Evolutionary conservation across 31 red algal genomes (phyloP), one percentile per base, ranked within the genome.

Genomic region (Pterothamnion heteromorphum): DNA sequence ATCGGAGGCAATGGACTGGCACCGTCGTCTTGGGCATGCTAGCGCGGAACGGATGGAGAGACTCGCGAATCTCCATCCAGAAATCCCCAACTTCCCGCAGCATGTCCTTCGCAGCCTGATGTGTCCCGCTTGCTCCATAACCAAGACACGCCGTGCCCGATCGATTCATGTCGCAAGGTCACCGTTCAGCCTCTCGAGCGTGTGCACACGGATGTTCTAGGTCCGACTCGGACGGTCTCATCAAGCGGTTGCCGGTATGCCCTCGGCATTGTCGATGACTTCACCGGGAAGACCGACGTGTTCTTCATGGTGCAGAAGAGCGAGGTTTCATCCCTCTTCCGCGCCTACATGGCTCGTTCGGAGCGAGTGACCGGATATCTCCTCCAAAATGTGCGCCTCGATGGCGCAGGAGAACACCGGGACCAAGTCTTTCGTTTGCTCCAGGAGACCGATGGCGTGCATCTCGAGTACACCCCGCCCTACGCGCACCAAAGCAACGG

Each of bases 201-300:
- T 3, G 23, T 91, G 5, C 89, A 80, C 3, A 80, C 26, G 3
- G 89, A 91, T 80, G 78, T 81, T 2, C 3, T 27, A 3, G 89
- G 57, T 4, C 36, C n/a, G 31, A 43, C 37, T 2, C 2, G 24
- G 9, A 30, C 3, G 14, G 0, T 57, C 2, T 91, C 89, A 4
- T 5, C 37, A 3, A 0, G 0, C 30, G 44, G 44, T 27, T 5
- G 71, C 1, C 33, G 34, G 26, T 80, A 91, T 80, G 89, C 51
- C 4, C 31, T 80, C 21, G 89, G 71, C 3, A 71, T 91, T 72
- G 0, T 91, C 14, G 89, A 91, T 38, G 89, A 91, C 24, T 41
- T 71, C 31, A 91, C 89, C 1, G 89, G 24, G 3, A 91, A 91
- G 44, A 36, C 89, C 14, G 0, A 80, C 37, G 64, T 91, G 0